Evolutionary conservation across 371 early-diverging fungal species (phyloP).

Genomic region (Mortierella sp.): DNA sequence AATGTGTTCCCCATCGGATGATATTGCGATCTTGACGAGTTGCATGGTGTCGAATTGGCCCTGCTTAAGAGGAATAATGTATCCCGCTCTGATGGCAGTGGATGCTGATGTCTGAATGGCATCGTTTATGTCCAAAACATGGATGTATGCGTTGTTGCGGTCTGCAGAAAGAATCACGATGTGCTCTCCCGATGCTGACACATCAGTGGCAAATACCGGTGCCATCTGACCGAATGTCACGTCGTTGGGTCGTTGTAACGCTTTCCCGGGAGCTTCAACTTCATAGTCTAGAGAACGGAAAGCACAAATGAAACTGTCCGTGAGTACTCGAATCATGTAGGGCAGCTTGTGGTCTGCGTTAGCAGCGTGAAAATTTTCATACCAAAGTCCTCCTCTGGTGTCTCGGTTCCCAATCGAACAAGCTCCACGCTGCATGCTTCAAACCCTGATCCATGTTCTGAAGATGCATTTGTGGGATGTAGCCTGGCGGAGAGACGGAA

Average conservation of each 20-base stretch:
- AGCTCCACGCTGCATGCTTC: background rate
- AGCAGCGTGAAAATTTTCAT: too few relatives aligned
- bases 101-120: slow-evolving; percentile 2
- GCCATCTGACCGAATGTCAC: background rate
- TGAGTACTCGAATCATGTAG: background rate
- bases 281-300: slow-evolving; percentile 3
- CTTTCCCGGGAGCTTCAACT: slow-evolving; percentile 17
- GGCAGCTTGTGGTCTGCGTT: too few relatives aligned
- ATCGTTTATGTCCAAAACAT: slow-evolving; percentile 14
- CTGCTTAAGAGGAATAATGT: slow-evolving; percentile 7
- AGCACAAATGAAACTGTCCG: background rate
- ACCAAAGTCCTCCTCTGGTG: too few relatives aligned
- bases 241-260: background rate
- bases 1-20: slow-evolving; percentile 12
- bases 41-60: slow-evolving; percentile 17
- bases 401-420: too few relatives aligned
- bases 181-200: slow-evolving; percentile 5
- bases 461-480: background rate
- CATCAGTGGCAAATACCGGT: slow-evolving; percentile 21
- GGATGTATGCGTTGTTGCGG: slow-evolving; percentile 1
- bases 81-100: slow-evolving; percentile 4
- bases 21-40: slow-evolving; percentile 7
- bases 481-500: slow-evolving; percentile 8
- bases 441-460: slow-evolving; percentile 2
- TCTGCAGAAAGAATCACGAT: slow-evolving; percentile 18